phyloP scores from a whole-genome alignment of 2,329 filamentous ascomycete species.

The Aspergillus spinulosporus region DNA sequence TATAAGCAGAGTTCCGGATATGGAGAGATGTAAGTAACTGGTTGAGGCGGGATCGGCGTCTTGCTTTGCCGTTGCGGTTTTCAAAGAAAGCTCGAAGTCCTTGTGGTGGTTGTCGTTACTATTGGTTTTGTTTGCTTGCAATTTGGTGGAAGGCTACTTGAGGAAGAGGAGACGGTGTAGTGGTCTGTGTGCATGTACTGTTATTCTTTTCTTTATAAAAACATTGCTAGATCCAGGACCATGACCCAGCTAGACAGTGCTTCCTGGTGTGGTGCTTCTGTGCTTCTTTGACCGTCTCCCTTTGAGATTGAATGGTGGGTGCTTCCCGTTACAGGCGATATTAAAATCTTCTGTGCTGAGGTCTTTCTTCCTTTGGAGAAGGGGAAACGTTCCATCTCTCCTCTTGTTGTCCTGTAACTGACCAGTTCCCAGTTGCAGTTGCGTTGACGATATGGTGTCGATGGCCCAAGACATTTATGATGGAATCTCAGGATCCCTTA shows the following conservation, averaged over 20 bases:
- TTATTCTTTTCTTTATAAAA: constrained; percentile 1
- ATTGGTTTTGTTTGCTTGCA: neutral
- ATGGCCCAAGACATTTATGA: constrained; percentile 26
- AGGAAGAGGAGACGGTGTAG: neutral
- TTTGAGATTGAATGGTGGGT: constrained; percentile 8
- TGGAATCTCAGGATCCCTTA: constrained; percentile 34
- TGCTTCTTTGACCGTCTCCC: neutral
- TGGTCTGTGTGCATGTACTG: constrained; percentile 2
- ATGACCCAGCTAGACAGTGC: neutral
- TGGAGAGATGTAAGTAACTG: neutral
- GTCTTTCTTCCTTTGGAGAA: neutral
- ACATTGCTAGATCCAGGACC: neutral
- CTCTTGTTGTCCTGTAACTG: neutral
- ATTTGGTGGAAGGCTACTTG: neutral
- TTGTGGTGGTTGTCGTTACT: neutral
- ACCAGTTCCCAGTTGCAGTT: constrained; percentile 1
- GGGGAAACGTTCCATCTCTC: neutral
- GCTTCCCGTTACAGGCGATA: constrained; percentile 2
- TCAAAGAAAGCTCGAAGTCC: neutral
- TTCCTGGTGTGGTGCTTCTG: constrained; percentile 1
- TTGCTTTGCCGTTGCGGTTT: neutral
- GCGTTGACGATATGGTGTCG: constrained; percentile 9
- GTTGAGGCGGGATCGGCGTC: neutral
- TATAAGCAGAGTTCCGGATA: neutral
- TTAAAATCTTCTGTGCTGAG: constrained; percentile 8